A percentile compares a stretch with the other conserved stretches of the same genome.
phyloP scores from a whole-genome alignment of 768 basidiomycete genomes.

The Hypholoma fasciculare region DNA sequence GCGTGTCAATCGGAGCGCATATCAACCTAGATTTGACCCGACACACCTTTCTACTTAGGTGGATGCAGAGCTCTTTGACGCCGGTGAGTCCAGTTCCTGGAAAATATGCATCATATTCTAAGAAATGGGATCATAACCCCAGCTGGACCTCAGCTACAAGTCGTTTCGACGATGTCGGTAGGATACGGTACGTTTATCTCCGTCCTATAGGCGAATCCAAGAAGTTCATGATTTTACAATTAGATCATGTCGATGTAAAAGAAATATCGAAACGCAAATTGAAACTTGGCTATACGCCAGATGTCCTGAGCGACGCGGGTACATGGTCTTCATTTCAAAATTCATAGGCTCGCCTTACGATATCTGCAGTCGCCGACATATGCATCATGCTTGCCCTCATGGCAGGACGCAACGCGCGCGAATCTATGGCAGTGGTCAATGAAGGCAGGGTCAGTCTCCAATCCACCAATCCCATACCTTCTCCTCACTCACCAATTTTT shows the following conservation, averaged over 20 bases:
- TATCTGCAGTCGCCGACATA: slow-evolving; percentile 76
- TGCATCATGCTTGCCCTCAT: slow-evolving; percentile 91
- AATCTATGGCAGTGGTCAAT: slow-evolving; percentile 64
- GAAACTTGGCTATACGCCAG: slow-evolving; percentile 88
- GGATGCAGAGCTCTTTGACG: slow-evolving; percentile 69
- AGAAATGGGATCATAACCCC: not conserved
- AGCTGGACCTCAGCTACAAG: slow-evolving; percentile 76
- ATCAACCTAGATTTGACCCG: not conserved
- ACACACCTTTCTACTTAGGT: slow-evolving; percentile 48
- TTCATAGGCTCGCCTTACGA: not conserved
- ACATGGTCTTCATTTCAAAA: slow-evolving; percentile 5
- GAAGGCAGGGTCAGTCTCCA: slow-evolving; percentile 56
- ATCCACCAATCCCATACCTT: not conserved
- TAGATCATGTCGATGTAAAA: slow-evolving; percentile 80
- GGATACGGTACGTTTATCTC: slow-evolving; percentile 64
- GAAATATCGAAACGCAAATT: slow-evolving; percentile 62
- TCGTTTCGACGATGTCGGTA: slow-evolving; percentile 94
- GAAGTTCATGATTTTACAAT: not conserved
- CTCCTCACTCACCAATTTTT: not conserved
- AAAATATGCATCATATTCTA: not conserved
- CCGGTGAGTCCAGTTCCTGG: slow-evolving; percentile 32
- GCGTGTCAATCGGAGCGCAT: not conserved
- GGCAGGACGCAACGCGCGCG: slow-evolving; percentile 82
- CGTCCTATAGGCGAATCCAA: not conserved
- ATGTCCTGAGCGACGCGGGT: slow-evolving; percentile 92